These are phyloP conservation scores for Harrya chromipes DNA, from an alignment of 768 basidiomycete genomes.

Conservation along the genomic window DNA sequence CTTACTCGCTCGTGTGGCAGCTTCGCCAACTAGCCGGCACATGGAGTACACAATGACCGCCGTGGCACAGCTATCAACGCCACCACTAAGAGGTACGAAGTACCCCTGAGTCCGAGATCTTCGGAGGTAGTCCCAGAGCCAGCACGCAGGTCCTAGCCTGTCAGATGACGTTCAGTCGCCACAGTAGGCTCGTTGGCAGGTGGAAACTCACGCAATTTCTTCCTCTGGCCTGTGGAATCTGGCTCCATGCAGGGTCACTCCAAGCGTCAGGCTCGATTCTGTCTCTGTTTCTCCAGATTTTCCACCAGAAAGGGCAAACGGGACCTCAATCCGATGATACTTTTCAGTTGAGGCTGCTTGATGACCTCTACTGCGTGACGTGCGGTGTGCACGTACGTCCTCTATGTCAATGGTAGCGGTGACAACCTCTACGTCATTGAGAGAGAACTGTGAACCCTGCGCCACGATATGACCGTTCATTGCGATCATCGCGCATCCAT, in stretches of 20 bases:
- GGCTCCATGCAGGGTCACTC: conserved; percentile 40
- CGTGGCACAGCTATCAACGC: conserved; percentile 97
- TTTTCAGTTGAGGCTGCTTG: conserved; percentile 76
- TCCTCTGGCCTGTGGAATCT: conserved; percentile 86
- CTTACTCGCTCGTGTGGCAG: conserved; percentile 70
- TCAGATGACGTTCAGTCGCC: background rate
- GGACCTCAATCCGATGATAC: conserved; percentile 82
- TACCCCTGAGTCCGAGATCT: conserved; percentile 93
- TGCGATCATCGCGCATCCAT: conserved; percentile 95
- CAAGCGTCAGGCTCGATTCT: conserved; percentile 44
- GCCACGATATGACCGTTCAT: conserved; percentile 91
- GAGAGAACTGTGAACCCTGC: conserved; percentile 95
- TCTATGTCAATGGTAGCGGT: conserved; percentile 97
- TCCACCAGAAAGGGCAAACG: conserved; percentile 74
- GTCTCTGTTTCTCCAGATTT: conserved; percentile 63
- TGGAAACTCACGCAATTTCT: conserved; percentile 83
- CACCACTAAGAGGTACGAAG: conserved; percentile 93
- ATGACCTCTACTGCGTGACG: conserved; percentile 80
- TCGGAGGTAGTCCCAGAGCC: conserved; percentile 99
- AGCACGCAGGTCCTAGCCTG: conserved; percentile 95
- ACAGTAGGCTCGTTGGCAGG: background rate
- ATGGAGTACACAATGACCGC: conserved; percentile 95
- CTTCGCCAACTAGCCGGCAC: conserved; percentile 87
- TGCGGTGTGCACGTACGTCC: conserved; percentile 88
- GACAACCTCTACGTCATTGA: conserved; percentile 94